Evolutionary conservation across 495 filamentous ascomycete species (phyloP), one percentile per base, ranked within the genome.

Genomic region (Neurospora sp.): DNA sequence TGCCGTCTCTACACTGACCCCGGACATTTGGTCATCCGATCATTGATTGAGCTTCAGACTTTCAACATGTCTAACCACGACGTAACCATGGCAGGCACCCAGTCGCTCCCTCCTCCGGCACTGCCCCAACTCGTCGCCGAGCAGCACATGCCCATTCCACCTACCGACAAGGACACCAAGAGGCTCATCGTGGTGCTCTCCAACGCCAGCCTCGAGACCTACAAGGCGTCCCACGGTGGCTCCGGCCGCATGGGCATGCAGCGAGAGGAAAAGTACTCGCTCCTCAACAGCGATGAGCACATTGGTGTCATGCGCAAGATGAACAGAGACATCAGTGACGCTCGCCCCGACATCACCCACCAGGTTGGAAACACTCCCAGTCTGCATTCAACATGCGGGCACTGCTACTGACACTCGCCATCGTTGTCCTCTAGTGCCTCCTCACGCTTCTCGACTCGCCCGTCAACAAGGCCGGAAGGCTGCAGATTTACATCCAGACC

Each of bases 271-370:
- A 98, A 98, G 79, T 98, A 96, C 83, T 93, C 93, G 68, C 85
- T 99, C 53, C 88, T 99, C 75, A 99, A 99, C 87, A 97, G 94
- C 80, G 96, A 99, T 77, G 96, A 99, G 83, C 96, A 99, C 80
- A 99, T 99, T 74, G 96, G 96, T 69, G 91, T 98, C 74, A 96
- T 98, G 93, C 91, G 96, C 79, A 99, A 98, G 87, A 98, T 97
- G 95, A 96, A 96, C 83, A 86, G 96, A 69, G 96, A 99, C 78
- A 99, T 99, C 77, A 97, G 94, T 79, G 96, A 99, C 80, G 96
- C 96, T 39, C 89, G 96, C 70, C 96, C 96, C 12, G 96, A 99
- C 83, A 99, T 99, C 72, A 95, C 96, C 22, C 96, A 99, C 80
- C 96, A 98, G 93, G 95, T 98, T 84, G 80, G 88, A 77, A 35